Evolutionary conservation across 2,329 filamentous ascomycete species (phyloP), one percentile per base, ranked within the genome.

Genomic region (Fusarium sp.): DNA sequence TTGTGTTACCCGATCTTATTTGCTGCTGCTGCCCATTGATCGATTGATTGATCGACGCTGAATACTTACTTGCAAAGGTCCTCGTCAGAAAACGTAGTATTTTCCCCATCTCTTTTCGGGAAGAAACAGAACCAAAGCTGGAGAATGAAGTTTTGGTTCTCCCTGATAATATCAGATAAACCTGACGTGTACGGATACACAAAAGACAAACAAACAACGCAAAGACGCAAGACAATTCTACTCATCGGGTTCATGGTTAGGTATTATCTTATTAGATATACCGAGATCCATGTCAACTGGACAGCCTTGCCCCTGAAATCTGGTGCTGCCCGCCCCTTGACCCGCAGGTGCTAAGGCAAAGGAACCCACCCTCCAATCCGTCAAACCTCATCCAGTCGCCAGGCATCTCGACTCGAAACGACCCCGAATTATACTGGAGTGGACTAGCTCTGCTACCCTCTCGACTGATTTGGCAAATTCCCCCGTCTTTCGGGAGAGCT

Each of bases 291-390:
- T 74, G 71, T 50, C 59, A 58, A 61, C 45, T 31, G 15, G 45
- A 50, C 53, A 72, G 68, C 53, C 71, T 69, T 75, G 72, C 72
- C 72, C 72, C 72, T 74, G 72, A 74, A 74, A 74, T 74, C 72
- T 74, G 65, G 68, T 70, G 69, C 72, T 74, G 64, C 68, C 48
- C 38, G 64, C 68, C 68, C 71, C 72, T 70, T 73, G 71, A 74
- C 71, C 71, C 67, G 71, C 67, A 69, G 60, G 64, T 28, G 20
- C 54, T 35, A 33, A 60, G 50, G 51, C 61, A 56, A 16, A 64
- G 51, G 51, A 72, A 61, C 61, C 62, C 62, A 71, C 68, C 26
- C 65, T 47, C 56, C 57, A 57, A 69, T 66, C 59, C 64, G 58
- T 57, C 59, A 48, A 33, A 50, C 47, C n/a, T 33, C 58, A 63